A percentile compares a stretch with the other conserved stretches of the same genome.
These are phyloP conservation scores for Capsicum pubescens DNA, from an alignment of 257 asterid species.

Conservation along the genomic window DNA sequence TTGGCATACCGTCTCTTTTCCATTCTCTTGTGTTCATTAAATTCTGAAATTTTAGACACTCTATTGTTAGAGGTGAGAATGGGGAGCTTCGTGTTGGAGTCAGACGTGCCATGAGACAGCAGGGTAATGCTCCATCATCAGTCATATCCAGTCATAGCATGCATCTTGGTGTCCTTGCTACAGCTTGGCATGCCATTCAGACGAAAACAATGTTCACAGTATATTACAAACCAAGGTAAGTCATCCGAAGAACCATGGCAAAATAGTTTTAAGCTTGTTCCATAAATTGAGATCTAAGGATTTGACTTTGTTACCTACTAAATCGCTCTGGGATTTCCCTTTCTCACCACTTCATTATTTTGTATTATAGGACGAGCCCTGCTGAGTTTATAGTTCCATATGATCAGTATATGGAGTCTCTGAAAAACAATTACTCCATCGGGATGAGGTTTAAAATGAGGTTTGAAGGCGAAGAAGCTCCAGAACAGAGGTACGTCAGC, in stretches of 20 bases:
- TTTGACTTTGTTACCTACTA: neutral
- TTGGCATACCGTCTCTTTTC: neutral
- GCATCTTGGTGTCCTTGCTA: constrained; percentile 91
- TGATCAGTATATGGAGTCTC: constrained; percentile 81
- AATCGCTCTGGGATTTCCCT: neutral
- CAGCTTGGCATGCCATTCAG: constrained; percentile 81
- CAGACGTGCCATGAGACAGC: constrained; percentile 76
- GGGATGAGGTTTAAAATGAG: constrained; percentile 94
- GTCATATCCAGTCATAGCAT: constrained; percentile 89
- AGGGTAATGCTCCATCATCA: constrained; percentile 74
- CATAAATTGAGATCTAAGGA: neutral
- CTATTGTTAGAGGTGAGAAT: constrained; percentile 61
- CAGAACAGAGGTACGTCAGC: constrained; percentile 68
- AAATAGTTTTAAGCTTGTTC: constrained; percentile 24
- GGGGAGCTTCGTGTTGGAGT: constrained; percentile 92
- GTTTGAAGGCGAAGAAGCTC: constrained; percentile 90
- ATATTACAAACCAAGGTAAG: constrained; percentile 81
- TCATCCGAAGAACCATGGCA: constrained; percentile 2
- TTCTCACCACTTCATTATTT: neutral
- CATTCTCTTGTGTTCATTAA: neutral
- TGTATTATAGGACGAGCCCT: constrained; percentile 68
- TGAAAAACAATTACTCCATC: constrained; percentile 65
- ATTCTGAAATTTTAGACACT: constrained; percentile 7
- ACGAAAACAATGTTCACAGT: constrained; percentile 76
- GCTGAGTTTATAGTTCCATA: constrained; percentile 74